A percentile compares a stretch with the other conserved stretches of the same genome.
Evolutionary conservation across 306 rosid genomes (phyloP).

Genomic region (Hippophae tibetana): DNA sequence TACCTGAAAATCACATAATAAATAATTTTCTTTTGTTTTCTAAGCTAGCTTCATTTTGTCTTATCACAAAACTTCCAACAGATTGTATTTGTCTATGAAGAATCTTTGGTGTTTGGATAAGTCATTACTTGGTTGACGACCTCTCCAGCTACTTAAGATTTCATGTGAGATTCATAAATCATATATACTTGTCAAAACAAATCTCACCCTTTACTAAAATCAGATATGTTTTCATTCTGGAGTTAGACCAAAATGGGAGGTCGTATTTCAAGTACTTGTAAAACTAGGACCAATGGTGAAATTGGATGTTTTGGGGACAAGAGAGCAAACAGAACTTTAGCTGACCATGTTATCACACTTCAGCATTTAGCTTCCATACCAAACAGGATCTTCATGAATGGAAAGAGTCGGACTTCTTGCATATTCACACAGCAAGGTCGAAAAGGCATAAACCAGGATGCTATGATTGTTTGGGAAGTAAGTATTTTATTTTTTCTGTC

Average conservation of each 20-base stretch:
- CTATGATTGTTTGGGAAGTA: constrained; percentile 99
- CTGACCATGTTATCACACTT: constrained; percentile 53
- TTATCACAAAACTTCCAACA: constrained; percentile 11
- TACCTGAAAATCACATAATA: constrained; percentile 24
- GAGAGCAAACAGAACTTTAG: constrained; percentile 63
- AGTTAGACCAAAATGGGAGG: constrained; percentile 65
- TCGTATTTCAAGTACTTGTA: constrained; percentile 42
- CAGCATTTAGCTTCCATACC: constrained; percentile 64
- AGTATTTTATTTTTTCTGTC: constrained; percentile 18
- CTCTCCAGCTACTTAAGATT: constrained; percentile 13
- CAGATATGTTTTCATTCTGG: constrained; percentile 39
- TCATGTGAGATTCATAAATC: too few species aligned
- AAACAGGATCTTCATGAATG: constrained; percentile 64
- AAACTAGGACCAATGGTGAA: constrained; percentile 41
- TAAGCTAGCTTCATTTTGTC: constrained; percentile 37
- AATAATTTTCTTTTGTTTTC: constrained; percentile 31
- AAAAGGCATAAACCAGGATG: constrained; percentile 94
- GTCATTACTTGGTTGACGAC: constrained; percentile 32
- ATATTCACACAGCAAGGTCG: constrained; percentile 89
- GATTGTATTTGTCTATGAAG: constrained; percentile 39
- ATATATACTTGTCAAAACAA: too few species aligned
- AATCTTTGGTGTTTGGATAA: constrained; percentile 31
- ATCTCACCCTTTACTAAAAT: background rate
- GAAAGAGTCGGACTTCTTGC: constrained; percentile 75
- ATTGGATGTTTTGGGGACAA: constrained; percentile 32